Evolutionary conservation across 208 protist genomes (phyloP), one percentile per base, ranked within the genome.

Genomic region (Endotrypanum monterogeii): DNA sequence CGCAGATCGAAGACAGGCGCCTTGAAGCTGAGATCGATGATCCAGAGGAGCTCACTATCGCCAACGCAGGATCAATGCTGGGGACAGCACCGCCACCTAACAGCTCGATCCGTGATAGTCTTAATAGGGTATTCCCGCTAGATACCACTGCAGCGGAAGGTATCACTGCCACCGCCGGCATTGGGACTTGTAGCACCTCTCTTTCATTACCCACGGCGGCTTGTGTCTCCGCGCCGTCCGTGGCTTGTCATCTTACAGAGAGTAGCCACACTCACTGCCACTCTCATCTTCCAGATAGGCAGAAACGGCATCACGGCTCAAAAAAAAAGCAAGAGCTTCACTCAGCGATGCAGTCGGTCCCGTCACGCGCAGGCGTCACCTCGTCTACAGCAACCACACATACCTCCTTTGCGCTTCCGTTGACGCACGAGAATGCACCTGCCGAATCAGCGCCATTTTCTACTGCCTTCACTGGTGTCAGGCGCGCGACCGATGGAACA

Each of bases 1-100:
- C 72, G 44, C 71, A 76, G 0, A 61, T 65, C 5, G 76, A 81
- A 32, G 76, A 73, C 32, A 37, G n/a, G 3, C 76, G 76, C 7
- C 54, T 76, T 1, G 20, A 18, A 20, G 39, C 8, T 12, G 71
- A 76, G 55, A 66, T 76, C 3, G 70, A 73, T n/a, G 37, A 35
- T 28, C 20, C 65, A 0, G 67, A 81, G 70, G 76, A 80, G 30
- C 44, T 81, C 35, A n/a, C 20, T 18, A n/a, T 69, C 18, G 3
- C 51, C 9, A 48, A 54, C 35, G 51, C 55, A n/a, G 11, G 1
- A 3, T 23, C 30, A 25, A 68, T 44, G 3, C 28, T 37, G 35
- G 51, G 23, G 6, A n/a, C 39, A 51, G 71, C 57, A 41, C 41
- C 54, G 1, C 12, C 56, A 16, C 4, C 48, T 16, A 56, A 1